Conservation (phyloP, 345 rosid species). For the Isatis tinctoria region DNA sequence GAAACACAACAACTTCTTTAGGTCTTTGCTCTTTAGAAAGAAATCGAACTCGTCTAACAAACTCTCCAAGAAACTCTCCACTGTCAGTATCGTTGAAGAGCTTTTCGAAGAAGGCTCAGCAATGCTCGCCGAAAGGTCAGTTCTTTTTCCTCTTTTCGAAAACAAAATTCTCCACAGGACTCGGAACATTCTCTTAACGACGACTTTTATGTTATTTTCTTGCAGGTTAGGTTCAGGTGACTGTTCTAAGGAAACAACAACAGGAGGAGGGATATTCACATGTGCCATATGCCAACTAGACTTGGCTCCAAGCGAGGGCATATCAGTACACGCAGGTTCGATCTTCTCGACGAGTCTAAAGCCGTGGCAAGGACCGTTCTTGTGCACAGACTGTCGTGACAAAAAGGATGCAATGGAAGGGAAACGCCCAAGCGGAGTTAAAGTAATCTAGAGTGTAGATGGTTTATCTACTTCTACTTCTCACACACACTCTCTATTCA, state of each 20-base stretch:
- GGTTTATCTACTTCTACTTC: neutral
- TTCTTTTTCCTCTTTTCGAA: constrained; percentile 1
- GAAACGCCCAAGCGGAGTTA: constrained; percentile 70
- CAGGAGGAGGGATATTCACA: constrained; percentile 61
- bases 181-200: neutral
- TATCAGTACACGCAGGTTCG: constrained; percentile 77
- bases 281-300: constrained; percentile 85
- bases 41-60: constrained; percentile 55
- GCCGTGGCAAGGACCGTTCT: constrained; percentile 96
- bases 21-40: constrained; percentile 51
- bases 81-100: constrained; percentile 79
- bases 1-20: constrained; percentile 48
- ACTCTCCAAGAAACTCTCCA: constrained; percentile 60
- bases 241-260: constrained; percentile 36
- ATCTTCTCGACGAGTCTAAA: constrained; percentile 64
- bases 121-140: constrained; percentile 86
- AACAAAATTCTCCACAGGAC: neutral
- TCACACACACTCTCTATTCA: neutral
- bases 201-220: neutral
- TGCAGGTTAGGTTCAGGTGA: constrained; percentile 68
- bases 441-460: constrained; percentile 43
- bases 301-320: constrained; percentile 73
- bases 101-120: constrained; percentile 97
- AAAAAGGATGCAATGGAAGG: constrained; percentile 99
- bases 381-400: constrained; percentile 64